Evolutionary conservation across 805 yeast genomes (phyloP), one percentile per base, ranked within the genome.

Genomic region (Huiozyma naganishii): DNA sequence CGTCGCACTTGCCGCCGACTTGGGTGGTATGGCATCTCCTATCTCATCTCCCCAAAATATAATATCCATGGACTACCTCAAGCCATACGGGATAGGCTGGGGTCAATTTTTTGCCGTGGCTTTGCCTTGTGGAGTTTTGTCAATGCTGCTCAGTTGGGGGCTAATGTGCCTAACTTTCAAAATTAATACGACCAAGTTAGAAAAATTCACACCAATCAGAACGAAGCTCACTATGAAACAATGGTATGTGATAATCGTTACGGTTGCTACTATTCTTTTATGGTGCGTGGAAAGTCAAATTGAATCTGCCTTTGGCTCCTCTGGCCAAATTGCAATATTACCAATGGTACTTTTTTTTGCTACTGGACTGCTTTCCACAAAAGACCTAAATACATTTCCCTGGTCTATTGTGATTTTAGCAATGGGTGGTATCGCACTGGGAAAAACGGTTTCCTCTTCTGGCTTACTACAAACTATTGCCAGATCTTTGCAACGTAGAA

Each of bases 21-120:
- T 90, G 44, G 97, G 95, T 27, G 97, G 97, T 57, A 87, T 89
- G 94, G 81, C 95, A 0, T 86, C 95, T 13, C 97, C 97, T 7
- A 90, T 90, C 55, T 86, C 97, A 1, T 86, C 95, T 2, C 97
- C 97, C 2, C 97, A 90, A 62, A 90, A 90, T 61, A 84, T 90
- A 49, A 80, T 90, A 50, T 96, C 96, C 0, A 72, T 90, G 62
- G 81, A 81, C 52, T 77, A 80, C 55, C 80, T 90, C 84, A 71
- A 71, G 42, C 86, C 87, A 59, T 59, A 72, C 68, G 65, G 71
- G 59, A 55, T 74, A 64, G 66, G 74, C 13, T 90, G 97, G 97
- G 82, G 86, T 30, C 84, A 86, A 59, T 90, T 97, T 94, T 87
- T 90, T 59, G 80, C 80, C 6, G 80, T 90, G 32, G 83, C 95